These are phyloP conservation scores for Bombardia bombarda DNA, from an alignment of 495 filamentous ascomycete species.

Conservation along the genomic window DNA sequence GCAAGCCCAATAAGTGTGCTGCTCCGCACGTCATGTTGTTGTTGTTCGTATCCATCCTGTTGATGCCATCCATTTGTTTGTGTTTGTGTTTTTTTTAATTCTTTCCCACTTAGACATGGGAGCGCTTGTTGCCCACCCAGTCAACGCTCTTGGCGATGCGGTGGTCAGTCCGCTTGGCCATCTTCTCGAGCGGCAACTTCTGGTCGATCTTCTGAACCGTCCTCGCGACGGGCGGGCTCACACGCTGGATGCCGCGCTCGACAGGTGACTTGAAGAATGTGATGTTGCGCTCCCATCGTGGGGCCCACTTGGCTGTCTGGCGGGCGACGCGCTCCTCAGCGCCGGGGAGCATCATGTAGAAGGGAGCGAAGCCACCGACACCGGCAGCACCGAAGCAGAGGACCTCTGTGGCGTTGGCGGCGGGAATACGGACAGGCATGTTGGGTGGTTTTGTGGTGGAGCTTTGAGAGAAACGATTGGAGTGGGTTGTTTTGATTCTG, in stretches of 20 bases:
- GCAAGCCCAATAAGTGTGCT: too few species aligned
- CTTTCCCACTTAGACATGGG: background rate
- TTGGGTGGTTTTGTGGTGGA: slow-evolving; percentile 11
- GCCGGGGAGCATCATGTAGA: slow-evolving; percentile 41
- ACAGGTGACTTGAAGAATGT: slow-evolving; percentile 35
- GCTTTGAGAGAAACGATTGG: slow-evolving; percentile 1
- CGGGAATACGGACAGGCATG: slow-evolving; percentile 42
- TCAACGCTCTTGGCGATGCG: slow-evolving; percentile 34
- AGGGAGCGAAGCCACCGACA: slow-evolving; percentile 34
- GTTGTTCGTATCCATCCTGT: too few species aligned
- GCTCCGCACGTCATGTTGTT: too few species aligned
- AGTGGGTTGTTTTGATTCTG: background rate
- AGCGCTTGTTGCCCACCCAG: slow-evolving; percentile 16
- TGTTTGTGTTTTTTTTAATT: background rate
- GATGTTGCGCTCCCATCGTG: slow-evolving; percentile 43
- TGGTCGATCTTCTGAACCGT: slow-evolving; percentile 33
- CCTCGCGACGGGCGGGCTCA: slow-evolving; percentile 31
- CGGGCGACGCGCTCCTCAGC: slow-evolving; percentile 34
- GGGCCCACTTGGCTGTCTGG: slow-evolving; percentile 40
- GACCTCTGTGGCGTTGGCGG: slow-evolving; percentile 28
- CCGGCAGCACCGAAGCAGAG: slow-evolving; percentile 37
- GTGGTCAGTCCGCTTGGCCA: slow-evolving; percentile 31
- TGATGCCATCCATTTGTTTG: background rate
- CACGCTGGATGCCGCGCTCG: slow-evolving; percentile 32
- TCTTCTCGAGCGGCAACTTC: slow-evolving; percentile 35